phyloP scores from a whole-genome alignment of 1,284 basidiomycete genomes.

The Apiotrichum domesticum region DNA sequence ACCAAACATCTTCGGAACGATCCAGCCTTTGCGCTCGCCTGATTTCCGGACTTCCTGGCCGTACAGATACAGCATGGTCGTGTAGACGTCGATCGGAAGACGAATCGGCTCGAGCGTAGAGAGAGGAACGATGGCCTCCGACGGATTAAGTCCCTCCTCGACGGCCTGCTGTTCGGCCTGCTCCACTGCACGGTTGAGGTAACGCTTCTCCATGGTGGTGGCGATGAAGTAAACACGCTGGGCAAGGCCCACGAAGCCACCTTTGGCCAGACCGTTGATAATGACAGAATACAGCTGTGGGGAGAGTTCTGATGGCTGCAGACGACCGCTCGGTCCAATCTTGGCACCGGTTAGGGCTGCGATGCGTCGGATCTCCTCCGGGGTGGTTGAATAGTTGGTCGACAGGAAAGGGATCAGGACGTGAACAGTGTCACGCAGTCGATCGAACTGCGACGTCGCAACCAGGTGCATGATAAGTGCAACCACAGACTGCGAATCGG shows the following conservation, averaged over 20 bases:
- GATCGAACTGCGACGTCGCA: slow-evolving; percentile 25
- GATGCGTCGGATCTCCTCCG: not conserved
- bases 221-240: slow-evolving; percentile 32
- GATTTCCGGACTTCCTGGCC: slow-evolving; percentile 2
- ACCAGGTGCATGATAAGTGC: slow-evolving; percentile 26
- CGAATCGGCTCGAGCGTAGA: not conserved
- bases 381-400: slow-evolving; percentile 1
- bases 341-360: not conserved
- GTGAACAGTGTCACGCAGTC: slow-evolving; percentile 24
- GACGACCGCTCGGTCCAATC: slow-evolving; percentile 8
- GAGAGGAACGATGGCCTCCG: not conserved
- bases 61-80: slow-evolving; percentile 24
- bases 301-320: slow-evolving; percentile 12
- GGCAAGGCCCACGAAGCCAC: slow-evolving; percentile 27
- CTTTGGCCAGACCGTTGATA: slow-evolving; percentile 23
- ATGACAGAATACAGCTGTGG: slow-evolving; percentile 23
- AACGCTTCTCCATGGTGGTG: slow-evolving; percentile 1
- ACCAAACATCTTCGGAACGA: not conserved
- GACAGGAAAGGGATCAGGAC: slow-evolving; percentile 30
- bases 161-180: not conserved
- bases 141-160: not conserved
- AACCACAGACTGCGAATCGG: slow-evolving; percentile 22
- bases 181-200: not conserved
- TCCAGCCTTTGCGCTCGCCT: not conserved
- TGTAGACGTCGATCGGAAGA: slow-evolving; percentile 27